These are phyloP conservation scores for Fomitopsis betulina DNA, from an alignment of 1,284 basidiomycete species.

Conservation along the genomic window DNA sequence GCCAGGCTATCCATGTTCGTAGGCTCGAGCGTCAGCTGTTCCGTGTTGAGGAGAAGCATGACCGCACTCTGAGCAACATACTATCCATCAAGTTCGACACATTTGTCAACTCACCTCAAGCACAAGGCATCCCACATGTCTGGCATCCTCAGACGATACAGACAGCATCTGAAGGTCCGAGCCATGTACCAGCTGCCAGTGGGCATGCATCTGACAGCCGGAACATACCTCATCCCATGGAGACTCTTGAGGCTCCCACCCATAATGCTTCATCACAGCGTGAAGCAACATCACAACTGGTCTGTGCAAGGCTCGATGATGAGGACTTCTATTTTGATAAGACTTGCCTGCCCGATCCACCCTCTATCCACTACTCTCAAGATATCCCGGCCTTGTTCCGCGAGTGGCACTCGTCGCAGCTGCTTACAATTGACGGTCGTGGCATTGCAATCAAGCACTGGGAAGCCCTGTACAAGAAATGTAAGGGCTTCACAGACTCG, in stretches of 20 bases:
- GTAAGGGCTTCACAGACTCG: neutral
- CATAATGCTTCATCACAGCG: neutral
- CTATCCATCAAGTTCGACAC: neutral
- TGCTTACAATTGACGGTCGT: conserved; percentile 13
- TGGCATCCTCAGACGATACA: neutral
- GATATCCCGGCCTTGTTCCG: conserved; percentile 14
- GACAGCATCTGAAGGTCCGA: neutral
- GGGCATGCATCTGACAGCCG: neutral
- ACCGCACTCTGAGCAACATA: neutral
- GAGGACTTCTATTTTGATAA: neutral
- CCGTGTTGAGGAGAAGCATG: neutral
- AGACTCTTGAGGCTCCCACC: neutral
- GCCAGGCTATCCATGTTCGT: neutral
- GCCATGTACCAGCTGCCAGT: neutral
- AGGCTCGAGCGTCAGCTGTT: neutral
- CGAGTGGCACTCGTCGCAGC: conserved; percentile 18
- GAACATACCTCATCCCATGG: neutral
- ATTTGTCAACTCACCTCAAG: neutral
- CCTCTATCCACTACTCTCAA: conserved; percentile 10
- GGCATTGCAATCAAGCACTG: conserved; percentile 20
- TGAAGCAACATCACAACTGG: neutral
- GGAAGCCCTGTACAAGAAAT: conserved; percentile 17
- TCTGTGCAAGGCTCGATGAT: neutral
- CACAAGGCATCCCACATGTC: neutral
- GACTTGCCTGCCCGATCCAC: neutral